phyloP scores from a whole-genome alignment of 192 early-diverging fungal genomes.

The Chytriomyces sp. region DNA sequence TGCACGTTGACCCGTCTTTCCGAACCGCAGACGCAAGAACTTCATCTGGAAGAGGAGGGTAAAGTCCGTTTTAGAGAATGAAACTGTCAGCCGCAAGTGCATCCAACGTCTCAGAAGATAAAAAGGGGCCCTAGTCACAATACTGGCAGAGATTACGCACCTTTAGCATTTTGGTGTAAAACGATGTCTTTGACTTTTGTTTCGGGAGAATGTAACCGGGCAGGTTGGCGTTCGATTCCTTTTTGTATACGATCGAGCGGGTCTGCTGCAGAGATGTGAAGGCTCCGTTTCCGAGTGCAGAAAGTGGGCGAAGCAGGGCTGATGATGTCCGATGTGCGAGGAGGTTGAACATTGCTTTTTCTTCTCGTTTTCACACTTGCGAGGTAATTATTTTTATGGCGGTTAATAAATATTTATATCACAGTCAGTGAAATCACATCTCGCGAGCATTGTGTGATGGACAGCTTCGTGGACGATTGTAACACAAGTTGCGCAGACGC shows the following conservation, averaged over 20 bases:
- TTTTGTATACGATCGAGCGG: constrained; percentile 28
- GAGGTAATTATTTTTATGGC: too few relatives aligned
- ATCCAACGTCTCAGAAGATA: too few relatives aligned
- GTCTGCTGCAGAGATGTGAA: constrained; percentile 13
- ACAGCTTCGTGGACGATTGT: too few relatives aligned
- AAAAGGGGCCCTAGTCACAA: too few relatives aligned
- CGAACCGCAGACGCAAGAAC: constrained; percentile 50
- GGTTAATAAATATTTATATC: too few relatives aligned
- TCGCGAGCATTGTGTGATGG: too few relatives aligned
- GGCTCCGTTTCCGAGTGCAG: too few relatives aligned
- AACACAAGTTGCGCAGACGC: too few relatives aligned
- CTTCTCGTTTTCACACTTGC: not conserved
- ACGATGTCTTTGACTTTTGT: constrained; percentile 40
- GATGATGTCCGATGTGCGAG: not conserved
- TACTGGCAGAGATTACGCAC: constrained; percentile 18
- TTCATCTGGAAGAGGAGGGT: constrained; percentile 46
- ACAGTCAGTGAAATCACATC: too few relatives aligned
- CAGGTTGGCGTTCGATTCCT: constrained; percentile 29
- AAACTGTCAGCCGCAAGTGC: too few relatives aligned
- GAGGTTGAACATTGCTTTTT: not conserved
- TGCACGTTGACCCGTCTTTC: constrained; percentile 52
- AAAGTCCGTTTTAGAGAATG: too few relatives aligned
- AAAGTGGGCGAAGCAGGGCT: not conserved
- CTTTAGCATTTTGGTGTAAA: constrained; percentile 51
- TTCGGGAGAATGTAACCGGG: constrained; percentile 54